Conservation (phyloP, 176 grass and related monocot species). For the Saccharum officinarum region DNA sequence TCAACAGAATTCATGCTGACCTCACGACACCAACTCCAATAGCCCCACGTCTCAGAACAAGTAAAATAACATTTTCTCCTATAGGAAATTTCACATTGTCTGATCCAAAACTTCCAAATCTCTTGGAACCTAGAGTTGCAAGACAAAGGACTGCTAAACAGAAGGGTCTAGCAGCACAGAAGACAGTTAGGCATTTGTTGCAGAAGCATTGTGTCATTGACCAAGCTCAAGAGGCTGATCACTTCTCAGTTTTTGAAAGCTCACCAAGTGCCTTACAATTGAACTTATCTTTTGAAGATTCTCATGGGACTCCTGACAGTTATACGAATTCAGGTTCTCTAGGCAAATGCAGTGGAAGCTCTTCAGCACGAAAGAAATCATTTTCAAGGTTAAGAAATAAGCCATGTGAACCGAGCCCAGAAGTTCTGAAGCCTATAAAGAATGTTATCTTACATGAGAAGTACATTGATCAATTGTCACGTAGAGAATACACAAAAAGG, state of each 20-base stretch:
- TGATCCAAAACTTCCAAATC: constrained; percentile 45
- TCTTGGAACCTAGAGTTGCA: constrained; percentile 28
- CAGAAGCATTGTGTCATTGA: constrained; percentile 61
- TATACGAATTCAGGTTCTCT: constrained; percentile 31
- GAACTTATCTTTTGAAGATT: constrained; percentile 41
- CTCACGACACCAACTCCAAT: constrained; percentile 69
- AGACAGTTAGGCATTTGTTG: constrained; percentile 74
- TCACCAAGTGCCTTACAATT: constrained; percentile 49
- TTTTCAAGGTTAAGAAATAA: constrained; percentile 39
- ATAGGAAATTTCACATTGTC: constrained; percentile 57
- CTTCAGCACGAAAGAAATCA: constrained; percentile 32
- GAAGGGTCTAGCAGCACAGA: constrained; percentile 53
- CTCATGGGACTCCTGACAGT: constrained; percentile 49
- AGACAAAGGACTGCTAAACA: constrained; percentile 52
- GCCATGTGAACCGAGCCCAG: constrained; percentile 45
- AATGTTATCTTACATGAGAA: constrained; percentile 79
- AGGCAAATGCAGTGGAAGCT: constrained; percentile 39
- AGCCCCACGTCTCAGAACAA: constrained; percentile 52
- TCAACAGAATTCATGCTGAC: constrained; percentile 72
- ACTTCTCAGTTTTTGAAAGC: constrained; percentile 81
- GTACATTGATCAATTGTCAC: constrained; percentile 84
- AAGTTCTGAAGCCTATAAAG: constrained; percentile 74
- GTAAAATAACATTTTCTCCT: constrained; percentile 57
- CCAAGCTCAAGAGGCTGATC: constrained; percentile 65
- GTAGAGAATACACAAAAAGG: constrained; percentile 54